Evolutionary conservation across 1,284 basidiomycete species (phyloP).

Genomic region (Malassezia cuniculi): DNA sequence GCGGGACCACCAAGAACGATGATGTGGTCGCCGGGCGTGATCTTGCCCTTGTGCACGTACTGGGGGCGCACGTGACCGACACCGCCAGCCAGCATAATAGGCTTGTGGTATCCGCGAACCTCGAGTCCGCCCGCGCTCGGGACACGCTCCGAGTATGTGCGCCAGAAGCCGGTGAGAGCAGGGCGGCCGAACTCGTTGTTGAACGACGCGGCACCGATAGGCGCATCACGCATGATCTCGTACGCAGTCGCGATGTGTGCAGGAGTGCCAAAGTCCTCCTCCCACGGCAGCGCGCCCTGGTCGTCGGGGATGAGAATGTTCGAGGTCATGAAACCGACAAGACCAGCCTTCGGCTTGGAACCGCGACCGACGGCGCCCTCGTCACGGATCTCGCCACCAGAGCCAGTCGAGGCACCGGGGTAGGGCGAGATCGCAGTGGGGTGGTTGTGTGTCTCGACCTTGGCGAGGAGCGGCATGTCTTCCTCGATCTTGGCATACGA

Average conservation of each 20-base stretch:
- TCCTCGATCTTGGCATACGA: slow-evolving; percentile 30
- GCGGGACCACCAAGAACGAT: slow-evolving; percentile 94
- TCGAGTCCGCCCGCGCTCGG: slow-evolving; percentile 46
- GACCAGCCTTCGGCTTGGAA: slow-evolving; percentile 88
- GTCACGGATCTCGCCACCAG: slow-evolving; percentile 94
- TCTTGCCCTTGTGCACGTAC: slow-evolving; percentile 36
- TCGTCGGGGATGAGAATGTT: slow-evolving; percentile 53
- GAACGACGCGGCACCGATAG: slow-evolving; percentile 85
- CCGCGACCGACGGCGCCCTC: slow-evolving; percentile 91
- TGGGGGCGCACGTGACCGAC: slow-evolving; percentile 66
- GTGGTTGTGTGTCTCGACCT: slow-evolving; percentile 99
- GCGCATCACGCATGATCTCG: slow-evolving; percentile 95
- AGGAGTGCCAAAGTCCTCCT: slow-evolving; percentile 59
- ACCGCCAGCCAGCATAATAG: slow-evolving; percentile 98
- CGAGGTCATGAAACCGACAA: slow-evolving; percentile 86
- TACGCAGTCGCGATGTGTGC: slow-evolving; percentile 79
- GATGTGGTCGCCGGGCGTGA: slow-evolving; percentile 47
- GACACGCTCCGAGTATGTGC: slow-evolving; percentile 40
- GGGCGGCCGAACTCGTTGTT: slow-evolving; percentile 98
- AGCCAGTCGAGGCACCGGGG: slow-evolving; percentile 91
- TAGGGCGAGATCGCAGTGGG: slow-evolving; percentile 96
- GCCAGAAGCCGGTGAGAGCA: slow-evolving; percentile 51
- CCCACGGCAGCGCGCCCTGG: slow-evolving; percentile 31
- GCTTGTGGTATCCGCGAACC: slow-evolving; percentile 94
- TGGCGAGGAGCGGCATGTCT: slow-evolving; percentile 78